Percentiles rank a stretch among this genome's conserved stretches.
Conservation (phyloP, 306 rosid genomes). For the Luffa aegyptiaca region DNA sequence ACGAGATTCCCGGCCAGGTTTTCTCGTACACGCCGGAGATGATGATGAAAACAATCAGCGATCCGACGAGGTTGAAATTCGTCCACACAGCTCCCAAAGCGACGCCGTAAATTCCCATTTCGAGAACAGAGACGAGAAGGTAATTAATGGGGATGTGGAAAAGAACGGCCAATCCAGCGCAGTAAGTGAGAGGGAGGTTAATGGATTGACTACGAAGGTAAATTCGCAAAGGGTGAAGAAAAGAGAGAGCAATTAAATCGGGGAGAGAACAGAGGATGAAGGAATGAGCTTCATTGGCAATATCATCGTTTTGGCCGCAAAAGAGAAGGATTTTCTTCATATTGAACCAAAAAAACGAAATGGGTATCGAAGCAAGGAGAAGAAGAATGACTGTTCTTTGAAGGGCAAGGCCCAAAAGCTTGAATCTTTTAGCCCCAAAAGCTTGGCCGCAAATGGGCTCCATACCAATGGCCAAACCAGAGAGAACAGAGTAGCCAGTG, state of each 20-base stretch:
- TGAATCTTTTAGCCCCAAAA: constrained; percentile 74
- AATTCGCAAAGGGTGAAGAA: constrained; percentile 67
- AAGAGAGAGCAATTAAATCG: constrained; percentile 66
- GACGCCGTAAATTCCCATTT: constrained; percentile 57
- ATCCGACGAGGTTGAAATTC: constrained; percentile 53
- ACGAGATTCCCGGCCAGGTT: constrained; percentile 61
- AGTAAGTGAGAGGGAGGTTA: constrained; percentile 63
- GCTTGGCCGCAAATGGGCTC: constrained; percentile 96
- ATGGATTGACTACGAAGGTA: constrained; percentile 69
- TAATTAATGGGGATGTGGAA: constrained; percentile 79
- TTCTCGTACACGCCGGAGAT: constrained; percentile 47
- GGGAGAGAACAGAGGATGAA: constrained; percentile 66
- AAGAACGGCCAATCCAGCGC: constrained; percentile 45
- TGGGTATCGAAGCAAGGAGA: constrained; percentile 41
- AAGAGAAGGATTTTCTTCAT: constrained; percentile 47
- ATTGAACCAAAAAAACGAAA: constrained; percentile 53
- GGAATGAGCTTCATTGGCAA: constrained; percentile 55
- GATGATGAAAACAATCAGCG: constrained; percentile 37
- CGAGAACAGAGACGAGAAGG: constrained; percentile 44
- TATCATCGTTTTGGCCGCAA: constrained; percentile 54
- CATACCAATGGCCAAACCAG: constrained; percentile 93
- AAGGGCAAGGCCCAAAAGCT: constrained; percentile 59
- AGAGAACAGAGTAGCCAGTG: constrained; percentile 74
- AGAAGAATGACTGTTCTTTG: constrained; percentile 66
- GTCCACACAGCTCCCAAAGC: constrained; percentile 79